Base-by-base conservation (phyloP, 2,329 filamentous ascomycete genomes). In the Dendryphion nanum region DNA sequence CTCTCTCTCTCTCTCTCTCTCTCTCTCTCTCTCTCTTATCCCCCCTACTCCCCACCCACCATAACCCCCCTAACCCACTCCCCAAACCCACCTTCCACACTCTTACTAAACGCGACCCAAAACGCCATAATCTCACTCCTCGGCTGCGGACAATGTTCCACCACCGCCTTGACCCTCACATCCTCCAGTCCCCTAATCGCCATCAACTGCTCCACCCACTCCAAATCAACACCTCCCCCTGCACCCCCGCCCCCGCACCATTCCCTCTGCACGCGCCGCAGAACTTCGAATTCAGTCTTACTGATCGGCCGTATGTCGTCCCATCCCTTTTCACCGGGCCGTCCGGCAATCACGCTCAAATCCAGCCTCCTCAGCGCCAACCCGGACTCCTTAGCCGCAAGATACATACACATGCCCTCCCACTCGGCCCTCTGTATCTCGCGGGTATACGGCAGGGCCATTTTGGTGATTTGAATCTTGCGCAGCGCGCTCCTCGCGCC, bases 31-130 rank as follows among this genome's bases (percentile, higher is more conserved):
- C n/a, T n/a, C n/a, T n/a, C n/a, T n/a, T n/a, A n/a, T n/a, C n/a
- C n/a, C n/a, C n/a, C 2, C 3, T 3, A 26, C 23, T 26, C 23
- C 23, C 10, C 35, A 18, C 12, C 39, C 18, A 61, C 35, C 57
- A 76, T 63, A 28, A 63, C 58, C 3, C 50, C 53, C 37, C 55
- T 61, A 44, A 82, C 54, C 57, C 74, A 82, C 41, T 77, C 74
- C 26, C 69, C 65, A 57, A 83, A 74, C 3, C 74, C 74, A 5
- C 61, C 71, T 45, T 81, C 75, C 14, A 83, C 74, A 37, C 78
- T 82, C 21, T 72, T 72, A 19, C 78, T 82, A 46, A 83, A 78
- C 17, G 78, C 73, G 2, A 79, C 74, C 54, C 77, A 81, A 43
- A 79, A 71, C 3, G 76, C 69, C 72, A 80, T 76, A 30, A 71